phyloP scores from a whole-genome alignment of 73 alveolate genomes.

The Durusdinium trenchii region DNA sequence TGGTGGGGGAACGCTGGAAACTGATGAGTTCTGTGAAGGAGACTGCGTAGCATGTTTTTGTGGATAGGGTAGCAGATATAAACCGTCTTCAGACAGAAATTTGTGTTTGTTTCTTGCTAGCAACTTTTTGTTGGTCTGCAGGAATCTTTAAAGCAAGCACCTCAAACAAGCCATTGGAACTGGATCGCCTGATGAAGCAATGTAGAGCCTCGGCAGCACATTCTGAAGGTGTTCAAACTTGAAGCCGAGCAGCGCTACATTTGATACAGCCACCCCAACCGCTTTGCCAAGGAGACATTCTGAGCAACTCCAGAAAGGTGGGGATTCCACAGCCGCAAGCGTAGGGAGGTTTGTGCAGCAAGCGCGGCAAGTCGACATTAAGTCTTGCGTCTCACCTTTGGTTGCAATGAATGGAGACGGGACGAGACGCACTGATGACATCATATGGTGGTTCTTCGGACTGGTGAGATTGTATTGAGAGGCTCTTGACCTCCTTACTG shows the following conservation, averaged over 20 bases:
- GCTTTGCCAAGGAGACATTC: slow-evolving; percentile 16
- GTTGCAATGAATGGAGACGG: no score
- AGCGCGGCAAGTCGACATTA: no score
- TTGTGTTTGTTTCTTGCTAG: background rate
- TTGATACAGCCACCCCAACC: no score
- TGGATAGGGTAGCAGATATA: no score
- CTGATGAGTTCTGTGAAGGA: slow-evolving; percentile 92
- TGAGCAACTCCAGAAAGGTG: slow-evolving; percentile 50
- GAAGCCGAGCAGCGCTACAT: background rate
- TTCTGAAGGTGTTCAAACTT: background rate
- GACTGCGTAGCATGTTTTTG: background rate
- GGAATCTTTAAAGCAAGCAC: slow-evolving; percentile 85
- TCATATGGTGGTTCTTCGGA: no score
- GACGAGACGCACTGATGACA: no score
- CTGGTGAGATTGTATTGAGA: no score
- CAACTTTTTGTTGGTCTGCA: background rate
- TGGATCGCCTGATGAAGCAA: slow-evolving; percentile 84
- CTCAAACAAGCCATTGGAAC: slow-evolving; percentile 58
- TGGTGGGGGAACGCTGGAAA: slow-evolving; percentile 79
- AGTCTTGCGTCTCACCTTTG: no score
- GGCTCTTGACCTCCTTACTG: no score
- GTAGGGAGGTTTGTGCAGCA: no score
- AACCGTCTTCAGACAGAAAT: no score
- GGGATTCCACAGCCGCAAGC: no score
- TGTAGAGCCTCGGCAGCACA: slow-evolving; percentile 37